phyloP scores from a whole-genome alignment of 2,329 filamentous ascomycete genomes.

The Thyridium curvatum region DNA sequence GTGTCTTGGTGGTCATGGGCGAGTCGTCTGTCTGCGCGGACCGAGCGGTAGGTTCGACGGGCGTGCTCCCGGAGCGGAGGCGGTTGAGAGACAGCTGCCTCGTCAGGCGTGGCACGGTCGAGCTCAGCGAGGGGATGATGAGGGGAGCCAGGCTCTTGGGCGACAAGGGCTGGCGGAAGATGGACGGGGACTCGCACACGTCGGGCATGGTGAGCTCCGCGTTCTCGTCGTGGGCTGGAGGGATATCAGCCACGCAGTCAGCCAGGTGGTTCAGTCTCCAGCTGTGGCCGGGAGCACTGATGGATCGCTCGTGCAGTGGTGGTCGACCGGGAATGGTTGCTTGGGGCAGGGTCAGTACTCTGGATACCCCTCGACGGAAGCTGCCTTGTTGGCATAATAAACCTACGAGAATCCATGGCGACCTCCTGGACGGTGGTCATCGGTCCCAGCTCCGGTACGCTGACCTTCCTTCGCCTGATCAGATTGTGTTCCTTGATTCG shows the following conservation, averaged over 20 bases:
- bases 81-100: conserved; percentile 36
- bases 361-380: too few relatives aligned
- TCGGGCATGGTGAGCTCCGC: conserved; percentile 18
- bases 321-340: conserved; percentile 63
- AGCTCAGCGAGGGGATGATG: conserved; percentile 42
- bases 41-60: conserved; percentile 30
- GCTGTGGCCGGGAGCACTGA: conserved; percentile 50
- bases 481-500: conserved; percentile 53
- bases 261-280: conserved; percentile 38
- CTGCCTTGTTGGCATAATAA: too few relatives aligned
- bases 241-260: conserved; percentile 25
- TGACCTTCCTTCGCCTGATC: conserved; percentile 54
- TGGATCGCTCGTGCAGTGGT: conserved; percentile 57
- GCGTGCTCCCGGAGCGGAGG: conserved; percentile 37
- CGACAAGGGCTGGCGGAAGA: conserved; percentile 33
- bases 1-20: conserved; percentile 35
- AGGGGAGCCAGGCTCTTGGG: conserved; percentile 50
- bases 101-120: conserved; percentile 21
- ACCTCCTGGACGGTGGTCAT: conserved; percentile 65
- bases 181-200: conserved; percentile 7
- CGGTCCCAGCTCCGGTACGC: conserved; percentile 57
- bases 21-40: conserved; percentile 39
- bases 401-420: conserved; percentile 65
- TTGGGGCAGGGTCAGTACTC: conserved; percentile 18
- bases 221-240: conserved; percentile 24